A percentile compares a stretch with the other conserved stretches of the same genome.
Conservation (phyloP, 2,329 filamentous ascomycete species). For the Verruconis gallopava region DNA sequence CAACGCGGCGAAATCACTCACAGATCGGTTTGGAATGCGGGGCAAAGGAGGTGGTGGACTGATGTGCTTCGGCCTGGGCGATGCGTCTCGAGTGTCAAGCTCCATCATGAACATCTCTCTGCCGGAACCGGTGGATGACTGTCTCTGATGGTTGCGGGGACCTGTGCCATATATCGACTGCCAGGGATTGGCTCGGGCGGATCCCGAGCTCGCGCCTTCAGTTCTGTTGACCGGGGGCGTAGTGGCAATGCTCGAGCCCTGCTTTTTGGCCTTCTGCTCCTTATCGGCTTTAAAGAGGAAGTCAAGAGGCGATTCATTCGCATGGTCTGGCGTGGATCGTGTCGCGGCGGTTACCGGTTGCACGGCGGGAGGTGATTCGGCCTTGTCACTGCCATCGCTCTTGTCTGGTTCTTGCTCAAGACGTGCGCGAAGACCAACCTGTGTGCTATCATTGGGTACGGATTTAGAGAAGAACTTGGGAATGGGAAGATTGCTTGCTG, state of each 20-base stretch:
- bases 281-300: slow-evolving; percentile 82
- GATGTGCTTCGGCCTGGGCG: neutral
- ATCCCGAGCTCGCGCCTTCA: slow-evolving; percentile 28
- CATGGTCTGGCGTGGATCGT: neutral
- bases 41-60: slow-evolving; percentile 1
- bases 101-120: slow-evolving; percentile 55
- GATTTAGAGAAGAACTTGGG: slow-evolving; percentile 78
- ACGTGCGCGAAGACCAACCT: slow-evolving; percentile 30
- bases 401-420: slow-evolving; percentile 32
- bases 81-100: slow-evolving; percentile 37
- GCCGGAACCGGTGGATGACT: slow-evolving; percentile 33
- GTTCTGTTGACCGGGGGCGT: slow-evolving; percentile 12
- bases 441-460: slow-evolving; percentile 48
- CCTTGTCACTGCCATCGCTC: slow-evolving; percentile 32
- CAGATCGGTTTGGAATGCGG: neutral
- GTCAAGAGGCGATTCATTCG: slow-evolving; percentile 63
- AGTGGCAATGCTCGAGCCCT: slow-evolving; percentile 18
- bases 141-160: slow-evolving; percentile 27
- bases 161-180: slow-evolving; percentile 16
- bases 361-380: slow-evolving; percentile 39
- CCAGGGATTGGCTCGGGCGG: slow-evolving; percentile 17
- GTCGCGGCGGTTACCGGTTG: slow-evolving; percentile 22
- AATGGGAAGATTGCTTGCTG: slow-evolving; percentile 76
- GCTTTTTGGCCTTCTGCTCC: slow-evolving; percentile 55
- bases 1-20: neutral